Base-by-base conservation (phyloP, 352 stramenopile genomes). In the Phytophthora crassamura region DNA sequence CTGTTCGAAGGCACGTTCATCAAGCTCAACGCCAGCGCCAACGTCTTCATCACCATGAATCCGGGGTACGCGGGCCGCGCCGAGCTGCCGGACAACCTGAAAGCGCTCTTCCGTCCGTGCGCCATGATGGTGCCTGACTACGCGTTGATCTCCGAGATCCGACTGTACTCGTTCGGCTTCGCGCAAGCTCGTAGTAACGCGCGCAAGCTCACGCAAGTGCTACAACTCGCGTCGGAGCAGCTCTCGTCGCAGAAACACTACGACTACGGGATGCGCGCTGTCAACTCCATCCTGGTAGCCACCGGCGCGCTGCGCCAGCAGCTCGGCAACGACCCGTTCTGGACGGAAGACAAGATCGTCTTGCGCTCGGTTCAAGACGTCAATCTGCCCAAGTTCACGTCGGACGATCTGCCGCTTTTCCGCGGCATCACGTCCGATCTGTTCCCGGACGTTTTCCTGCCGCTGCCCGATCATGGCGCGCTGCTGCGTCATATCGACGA, bases 121-220 rank as follows among this genome's bases (percentile, higher is more conserved):
- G 94, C 94, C 5, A 98, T 98, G 94, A 98, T 98, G 94, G 94
- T 98, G 39, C 94, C 94, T 14, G 91, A 98, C 72, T 98, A 98
- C 57, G 93, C 94, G 0, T 78, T 98, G 39, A 98, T 98, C 62
- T 93, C 90, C 3, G 90, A 98, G 67, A 98, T 98, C 61, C 90
- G 93, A 12, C 68, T 98, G 41, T 97, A 98, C 63, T 97, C 89
- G 25, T 97, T 98, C 39, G 94, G 94, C 2, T 98, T 98, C 67
- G 80, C 90, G 5, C 84, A 97, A 57, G 93, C 67, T 46, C 84
- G 88, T 7, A 91, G 80, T 45, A 96, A 98, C 11, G 92, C 93
- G 1, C 90, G 94, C 8, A 98, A 98, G 56, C 84, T 98, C 49
- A 97, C 97, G 5, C 90, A 97, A 41, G 91, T 97, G 22, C 79